Evolutionary conservation across 2,329 filamentous ascomycete species (phyloP).

Genomic region (Pseudopithomyces chartarum): DNA sequence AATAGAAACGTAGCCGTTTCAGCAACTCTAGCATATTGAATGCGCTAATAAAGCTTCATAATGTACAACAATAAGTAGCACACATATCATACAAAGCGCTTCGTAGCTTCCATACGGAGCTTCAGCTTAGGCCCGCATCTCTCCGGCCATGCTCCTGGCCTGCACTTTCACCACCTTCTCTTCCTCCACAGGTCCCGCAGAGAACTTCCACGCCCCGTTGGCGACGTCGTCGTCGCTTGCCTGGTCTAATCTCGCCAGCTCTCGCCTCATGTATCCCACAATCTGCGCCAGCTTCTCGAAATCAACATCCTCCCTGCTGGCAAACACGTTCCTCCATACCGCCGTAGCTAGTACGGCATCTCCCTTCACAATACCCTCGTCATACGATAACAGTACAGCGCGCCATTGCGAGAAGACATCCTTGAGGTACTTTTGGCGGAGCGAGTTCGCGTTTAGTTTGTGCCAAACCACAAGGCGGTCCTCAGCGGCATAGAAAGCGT

Average conservation of each 20-base stretch:
- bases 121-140: conserved; percentile 15
- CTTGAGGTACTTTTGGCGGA: conserved; percentile 70
- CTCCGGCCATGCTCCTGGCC: conserved; percentile 26
- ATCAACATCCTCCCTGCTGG: conserved; percentile 69
- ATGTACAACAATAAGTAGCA: conserved; percentile 1
- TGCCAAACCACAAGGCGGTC: conserved; percentile 82
- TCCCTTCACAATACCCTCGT: conserved; percentile 77
- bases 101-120: neutral
- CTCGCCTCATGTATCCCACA: conserved; percentile 66
- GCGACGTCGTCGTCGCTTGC: conserved; percentile 59
- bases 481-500: conserved; percentile 92
- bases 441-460: conserved; percentile 61
- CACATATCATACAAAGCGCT: conserved; percentile 4
- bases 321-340: conserved; percentile 92
- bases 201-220: conserved; percentile 56
- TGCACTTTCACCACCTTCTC: conserved; percentile 29
- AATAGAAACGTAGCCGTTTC: too few species aligned
- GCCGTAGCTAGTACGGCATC: conserved; percentile 80
- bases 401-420: conserved; percentile 95
- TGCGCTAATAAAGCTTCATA: neutral
- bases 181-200: conserved; percentile 49
- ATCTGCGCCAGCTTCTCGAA: conserved; percentile 64
- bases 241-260: conserved; percentile 59
- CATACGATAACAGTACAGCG: conserved; percentile 80
- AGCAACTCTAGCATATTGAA: neutral